phyloP scores from a whole-genome alignment of 2,329 filamentous ascomycete genomes.

The Calycina marina region DNA sequence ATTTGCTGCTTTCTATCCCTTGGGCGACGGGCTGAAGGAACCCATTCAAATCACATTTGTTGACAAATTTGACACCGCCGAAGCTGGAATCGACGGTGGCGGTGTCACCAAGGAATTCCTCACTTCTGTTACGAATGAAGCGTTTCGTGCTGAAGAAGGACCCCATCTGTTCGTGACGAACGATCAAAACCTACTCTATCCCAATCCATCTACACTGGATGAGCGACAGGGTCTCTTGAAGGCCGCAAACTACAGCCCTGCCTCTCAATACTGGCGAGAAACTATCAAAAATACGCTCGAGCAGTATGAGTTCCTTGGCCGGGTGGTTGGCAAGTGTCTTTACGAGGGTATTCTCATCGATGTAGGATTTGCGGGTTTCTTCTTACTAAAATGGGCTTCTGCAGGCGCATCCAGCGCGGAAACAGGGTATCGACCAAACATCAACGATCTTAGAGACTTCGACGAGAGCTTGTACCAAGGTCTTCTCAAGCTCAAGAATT shows the following conservation, averaged over 20 bases:
- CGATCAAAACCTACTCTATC: conserved; percentile 73
- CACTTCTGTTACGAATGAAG: conserved; percentile 73
- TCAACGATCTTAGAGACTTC: conserved; percentile 87
- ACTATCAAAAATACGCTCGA: conserved; percentile 46
- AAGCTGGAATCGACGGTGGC: conserved; percentile 92
- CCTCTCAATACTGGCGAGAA: conserved; percentile 39
- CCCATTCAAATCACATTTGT: conserved; percentile 95
- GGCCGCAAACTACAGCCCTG: conserved; percentile 34
- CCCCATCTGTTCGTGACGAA: conserved; percentile 67
- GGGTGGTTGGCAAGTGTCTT: conserved; percentile 88
- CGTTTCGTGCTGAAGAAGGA: conserved; percentile 48
- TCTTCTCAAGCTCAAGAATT: conserved; percentile 71
- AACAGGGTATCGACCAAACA: conserved; percentile 69
- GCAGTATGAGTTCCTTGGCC: conserved; percentile 81
- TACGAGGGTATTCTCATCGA: conserved; percentile 96
- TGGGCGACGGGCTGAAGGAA: conserved; percentile 78
- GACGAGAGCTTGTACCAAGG: conserved; percentile 86
- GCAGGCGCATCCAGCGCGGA: conserved; percentile 51
- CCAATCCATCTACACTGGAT: conserved; percentile 68
- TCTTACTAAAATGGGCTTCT: conserved; percentile 87
- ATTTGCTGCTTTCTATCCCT: conserved; percentile 63
- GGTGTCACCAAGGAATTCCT: conserved; percentile 97
- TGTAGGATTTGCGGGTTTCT: conserved; percentile 86
- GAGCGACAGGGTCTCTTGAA: conserved; percentile 46
- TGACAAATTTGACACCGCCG: conserved; percentile 71